A percentile compares a stretch with the other conserved stretches of the same genome.
Evolutionary conservation across 2,329 filamentous ascomycete species (phyloP).

Genomic region (Pseudocercospora pini-densiflorae): DNA sequence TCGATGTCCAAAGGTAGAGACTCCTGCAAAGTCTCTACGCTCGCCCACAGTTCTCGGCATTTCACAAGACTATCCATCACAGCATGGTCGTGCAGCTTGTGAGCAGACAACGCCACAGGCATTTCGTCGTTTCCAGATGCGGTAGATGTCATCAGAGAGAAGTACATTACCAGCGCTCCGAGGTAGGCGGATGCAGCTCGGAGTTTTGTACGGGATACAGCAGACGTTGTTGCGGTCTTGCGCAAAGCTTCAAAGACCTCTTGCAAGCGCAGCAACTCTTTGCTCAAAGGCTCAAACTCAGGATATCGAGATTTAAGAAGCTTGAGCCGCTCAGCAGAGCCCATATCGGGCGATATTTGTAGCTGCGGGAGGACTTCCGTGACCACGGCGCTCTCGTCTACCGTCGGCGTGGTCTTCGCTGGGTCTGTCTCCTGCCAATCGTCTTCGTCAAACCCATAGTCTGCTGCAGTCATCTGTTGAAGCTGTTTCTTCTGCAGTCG

Average conservation of each 20-base stretch:
- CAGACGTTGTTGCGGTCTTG: slow-evolving; percentile 15
- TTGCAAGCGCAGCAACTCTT: slow-evolving; percentile 77
- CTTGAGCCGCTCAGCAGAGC: slow-evolving; percentile 71
- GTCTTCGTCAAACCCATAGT: slow-evolving; percentile 90
- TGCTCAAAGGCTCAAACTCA: slow-evolving; percentile 84
- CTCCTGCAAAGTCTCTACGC: slow-evolving; percentile 66
- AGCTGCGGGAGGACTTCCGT: slow-evolving; percentile 86
- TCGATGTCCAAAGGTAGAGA: slow-evolving; percentile 12
- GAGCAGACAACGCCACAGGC: slow-evolving; percentile 68
- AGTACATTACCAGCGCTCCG: slow-evolving; percentile 88
- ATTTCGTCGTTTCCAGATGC: slow-evolving; percentile 58
- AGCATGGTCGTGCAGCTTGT: slow-evolving; percentile 84
- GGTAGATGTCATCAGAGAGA: slow-evolving; percentile 86
- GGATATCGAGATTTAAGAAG: slow-evolving; percentile 83
- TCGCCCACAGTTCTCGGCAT: slow-evolving; percentile 80
- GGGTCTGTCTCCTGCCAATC: slow-evolving; percentile 71
- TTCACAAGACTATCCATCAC: slow-evolving; percentile 85
- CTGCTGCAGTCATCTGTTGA: slow-evolving; percentile 83
- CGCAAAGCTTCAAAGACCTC: slow-evolving; percentile 28
- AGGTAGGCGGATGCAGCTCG: slow-evolving; percentile 85
- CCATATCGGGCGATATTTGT: slow-evolving; percentile 80
- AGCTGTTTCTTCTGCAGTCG: slow-evolving; percentile 90
- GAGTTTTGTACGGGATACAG: slow-evolving; percentile 63
- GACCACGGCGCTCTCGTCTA: slow-evolving; percentile 58
- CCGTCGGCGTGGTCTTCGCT: slow-evolving; percentile 53